These are phyloP conservation scores for Cytospora piceae DNA, from an alignment of 2,329 filamentous ascomycete species.

Conservation along the genomic window DNA sequence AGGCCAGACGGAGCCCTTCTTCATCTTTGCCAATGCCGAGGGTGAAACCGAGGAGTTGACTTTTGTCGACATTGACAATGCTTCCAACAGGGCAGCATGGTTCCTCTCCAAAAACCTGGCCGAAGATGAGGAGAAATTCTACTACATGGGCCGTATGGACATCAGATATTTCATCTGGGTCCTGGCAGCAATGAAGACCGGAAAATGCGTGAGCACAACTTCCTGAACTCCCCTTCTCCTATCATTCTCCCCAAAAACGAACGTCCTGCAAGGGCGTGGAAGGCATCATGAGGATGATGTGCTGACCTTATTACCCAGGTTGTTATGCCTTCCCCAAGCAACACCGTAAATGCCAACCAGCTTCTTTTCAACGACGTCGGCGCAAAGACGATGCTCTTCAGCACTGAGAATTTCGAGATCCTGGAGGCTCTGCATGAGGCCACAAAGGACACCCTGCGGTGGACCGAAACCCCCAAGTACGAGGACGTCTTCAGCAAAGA, in stretches of 20 bases:
- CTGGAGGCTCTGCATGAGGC: constrained; percentile 24
- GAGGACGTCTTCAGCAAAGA: constrained; percentile 22
- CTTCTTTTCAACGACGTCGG: constrained; percentile 26
- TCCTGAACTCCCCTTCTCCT: too few species aligned
- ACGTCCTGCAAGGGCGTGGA: not conserved
- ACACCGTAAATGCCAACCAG: constrained; percentile 21
- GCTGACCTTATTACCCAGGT: not conserved
- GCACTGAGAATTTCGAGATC: constrained; percentile 24
- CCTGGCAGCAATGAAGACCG: constrained; percentile 27
- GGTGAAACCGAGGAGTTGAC: constrained; percentile 27
- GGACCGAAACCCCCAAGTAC: constrained; percentile 19
- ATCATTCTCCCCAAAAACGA: too few species aligned
- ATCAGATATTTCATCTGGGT: constrained; percentile 29
- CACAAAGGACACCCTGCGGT: constrained; percentile 24
- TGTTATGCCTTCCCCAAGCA: constrained; percentile 19
- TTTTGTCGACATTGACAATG: constrained; percentile 33
- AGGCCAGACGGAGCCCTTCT: constrained; percentile 4
- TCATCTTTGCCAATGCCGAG: constrained; percentile 21
- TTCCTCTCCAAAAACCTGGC: constrained; percentile 30
- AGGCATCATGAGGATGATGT: too few species aligned
- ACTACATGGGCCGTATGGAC: constrained; percentile 28
- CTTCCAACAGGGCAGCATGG: constrained; percentile 33
- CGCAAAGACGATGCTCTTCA: constrained; percentile 28
- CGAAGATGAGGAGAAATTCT: constrained; percentile 26
- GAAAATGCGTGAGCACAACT: constrained; percentile 21